Conservation (phyloP, 345 rosid genomes). For the Raphanus sativus region DNA sequence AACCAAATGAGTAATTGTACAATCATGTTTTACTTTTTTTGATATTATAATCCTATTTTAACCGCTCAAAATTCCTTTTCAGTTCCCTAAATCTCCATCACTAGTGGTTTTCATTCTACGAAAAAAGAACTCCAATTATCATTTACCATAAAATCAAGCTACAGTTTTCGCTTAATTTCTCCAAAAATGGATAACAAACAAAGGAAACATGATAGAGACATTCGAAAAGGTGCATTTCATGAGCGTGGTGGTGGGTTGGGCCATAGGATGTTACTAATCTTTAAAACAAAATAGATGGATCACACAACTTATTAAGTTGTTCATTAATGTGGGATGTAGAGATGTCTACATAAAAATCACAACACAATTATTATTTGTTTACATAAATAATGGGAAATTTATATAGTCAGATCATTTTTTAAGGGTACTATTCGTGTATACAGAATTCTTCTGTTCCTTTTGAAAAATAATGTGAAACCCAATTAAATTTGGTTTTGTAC, state of each 20-base stretch:
- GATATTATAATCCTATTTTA: background rate
- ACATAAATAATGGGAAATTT: background rate
- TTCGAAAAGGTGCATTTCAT: slow-evolving; percentile 4
- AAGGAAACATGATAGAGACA: background rate
- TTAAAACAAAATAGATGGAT: slow-evolving; percentile 22
- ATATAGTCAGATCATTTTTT: background rate
- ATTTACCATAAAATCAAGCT: background rate
- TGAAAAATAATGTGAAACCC: slow-evolving; percentile 3
- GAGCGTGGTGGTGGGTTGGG: slow-evolving; percentile 20
- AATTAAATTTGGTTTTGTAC: slow-evolving; percentile 9
- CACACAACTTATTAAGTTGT: slow-evolving; percentile 15
- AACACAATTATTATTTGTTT: background rate
- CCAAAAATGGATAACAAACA: background rate
- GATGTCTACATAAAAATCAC: slow-evolving; percentile 10
- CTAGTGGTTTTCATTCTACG: background rate
- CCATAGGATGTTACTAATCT: slow-evolving; percentile 17
- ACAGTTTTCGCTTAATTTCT: background rate
- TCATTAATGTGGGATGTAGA: slow-evolving; percentile 18
- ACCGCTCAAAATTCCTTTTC: background rate
- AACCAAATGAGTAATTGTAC: background rate
- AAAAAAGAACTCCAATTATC: background rate
- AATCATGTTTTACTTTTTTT: background rate
- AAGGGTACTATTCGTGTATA: background rate
- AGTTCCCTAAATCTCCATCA: background rate
- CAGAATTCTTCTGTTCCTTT: background rate